phyloP scores from a whole-genome alignment of 257 asterid species.

The Paraleonurus japonicus region DNA sequence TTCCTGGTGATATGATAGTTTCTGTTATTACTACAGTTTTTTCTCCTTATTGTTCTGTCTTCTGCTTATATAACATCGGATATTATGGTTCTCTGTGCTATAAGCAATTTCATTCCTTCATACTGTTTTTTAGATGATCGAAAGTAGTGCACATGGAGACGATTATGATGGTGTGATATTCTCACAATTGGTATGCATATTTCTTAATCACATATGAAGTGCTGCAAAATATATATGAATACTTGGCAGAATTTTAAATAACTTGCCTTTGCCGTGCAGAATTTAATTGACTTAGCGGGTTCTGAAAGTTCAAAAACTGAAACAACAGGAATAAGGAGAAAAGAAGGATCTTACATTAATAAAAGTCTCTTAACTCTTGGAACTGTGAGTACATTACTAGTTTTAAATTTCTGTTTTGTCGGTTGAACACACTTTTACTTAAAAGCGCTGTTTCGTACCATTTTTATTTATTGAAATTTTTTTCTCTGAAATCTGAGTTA shows the following conservation, averaged over 20 bases:
- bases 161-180: conserved; percentile 96
- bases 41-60: conserved; percentile 16
- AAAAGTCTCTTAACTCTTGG: conserved; percentile 99
- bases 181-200: conserved; percentile 82
- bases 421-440: background rate
- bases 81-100: background rate
- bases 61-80: conserved; percentile 17
- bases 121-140: conserved; percentile 75
- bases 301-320: conserved; percentile 98
- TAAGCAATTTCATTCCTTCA: background rate
- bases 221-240: background rate
- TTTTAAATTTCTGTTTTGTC: background rate
- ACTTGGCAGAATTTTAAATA: background rate
- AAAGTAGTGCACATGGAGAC: conserved; percentile 94
- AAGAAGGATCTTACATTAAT: conserved; percentile 98
- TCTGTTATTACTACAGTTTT: conserved; percentile 7
- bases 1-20: background rate
- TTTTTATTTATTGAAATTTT: background rate
- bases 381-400: conserved; percentile 58
- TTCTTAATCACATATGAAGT: conserved; percentile 23
- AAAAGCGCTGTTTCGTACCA: background rate
- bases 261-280: conserved; percentile 45
- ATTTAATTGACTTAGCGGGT: conserved; percentile 95
- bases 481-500: conserved; percentile 5
- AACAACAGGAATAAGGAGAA: conserved; percentile 91